A percentile compares a stretch with the other conserved stretches of the same genome.
phyloP scores from a whole-genome alignment of 2,329 filamentous ascomycete genomes.

The Zasmidium angulare region DNA sequence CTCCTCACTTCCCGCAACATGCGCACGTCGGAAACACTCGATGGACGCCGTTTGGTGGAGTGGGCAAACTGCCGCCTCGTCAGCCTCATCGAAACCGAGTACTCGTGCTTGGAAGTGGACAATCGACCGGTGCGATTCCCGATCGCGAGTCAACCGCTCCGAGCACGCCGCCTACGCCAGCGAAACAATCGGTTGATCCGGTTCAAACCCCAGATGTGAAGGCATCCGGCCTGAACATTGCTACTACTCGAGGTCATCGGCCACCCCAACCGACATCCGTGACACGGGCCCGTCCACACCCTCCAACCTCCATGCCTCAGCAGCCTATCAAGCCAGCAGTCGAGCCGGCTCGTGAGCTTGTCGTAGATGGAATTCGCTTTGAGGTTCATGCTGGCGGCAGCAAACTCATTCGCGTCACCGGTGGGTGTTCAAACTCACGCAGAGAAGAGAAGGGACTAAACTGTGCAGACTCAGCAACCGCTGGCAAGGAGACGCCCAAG shows the following conservation, averaged over 20 bases:
- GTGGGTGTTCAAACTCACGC: constrained; percentile 50
- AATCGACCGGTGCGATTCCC: constrained; percentile 13
- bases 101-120: constrained; percentile 49
- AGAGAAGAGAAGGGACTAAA: constrained; percentile 13
- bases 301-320: constrained; percentile 55
- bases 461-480: constrained; percentile 23
- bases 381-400: constrained; percentile 73
- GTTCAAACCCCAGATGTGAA: constrained; percentile 70
- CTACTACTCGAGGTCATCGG: constrained; percentile 73
- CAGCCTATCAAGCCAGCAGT: background rate
- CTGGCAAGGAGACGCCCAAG: constrained; percentile 65
- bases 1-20: background rate
- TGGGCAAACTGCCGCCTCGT: constrained; percentile 27
- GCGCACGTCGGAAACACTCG: constrained; percentile 8
- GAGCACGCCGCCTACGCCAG: constrained; percentile 24
- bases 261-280: constrained; percentile 55
- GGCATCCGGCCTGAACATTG: constrained; percentile 77
- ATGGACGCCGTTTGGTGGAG: constrained; percentile 29
- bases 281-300: constrained; percentile 59
- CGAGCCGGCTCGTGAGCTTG: constrained; percentile 39
- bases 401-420: constrained; percentile 73
- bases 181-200: constrained; percentile 61
- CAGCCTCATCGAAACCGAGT: constrained; percentile 56
- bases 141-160: constrained; percentile 35
- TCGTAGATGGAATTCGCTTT: constrained; percentile 72